Evolutionary conservation across 2,329 filamentous ascomycete genomes (phyloP).

Genomic region (Cladorrhinum sp.): DNA sequence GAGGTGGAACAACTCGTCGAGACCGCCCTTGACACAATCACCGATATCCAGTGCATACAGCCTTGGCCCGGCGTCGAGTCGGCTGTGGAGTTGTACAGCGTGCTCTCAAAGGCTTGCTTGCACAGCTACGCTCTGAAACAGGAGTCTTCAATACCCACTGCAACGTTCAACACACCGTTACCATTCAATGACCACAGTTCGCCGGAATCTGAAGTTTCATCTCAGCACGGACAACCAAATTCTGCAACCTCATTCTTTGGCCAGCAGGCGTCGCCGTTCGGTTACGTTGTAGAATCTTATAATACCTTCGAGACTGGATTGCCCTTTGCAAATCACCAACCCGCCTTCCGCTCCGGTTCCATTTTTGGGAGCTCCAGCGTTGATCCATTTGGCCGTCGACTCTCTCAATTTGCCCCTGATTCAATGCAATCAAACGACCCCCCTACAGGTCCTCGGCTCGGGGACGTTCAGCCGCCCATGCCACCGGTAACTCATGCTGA

Average conservation of each 20-base stretch:
- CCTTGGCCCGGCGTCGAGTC: conserved; percentile 89
- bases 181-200: conserved; percentile 49
- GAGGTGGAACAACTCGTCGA: conserved; percentile 74
- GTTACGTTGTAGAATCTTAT: conserved; percentile 51
- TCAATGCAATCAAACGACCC: conserved; percentile 38
- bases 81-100: conserved; percentile 81
- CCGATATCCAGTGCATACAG: conserved; percentile 64
- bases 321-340: conserved; percentile 43
- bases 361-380: conserved; percentile 61
- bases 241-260: conserved; percentile 22
- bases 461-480: conserved; percentile 29
- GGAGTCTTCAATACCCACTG: conserved; percentile 37
- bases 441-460: conserved; percentile 29
- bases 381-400: conserved; percentile 54
- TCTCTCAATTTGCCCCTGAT: conserved; percentile 64
- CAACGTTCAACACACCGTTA: conserved; percentile 43
- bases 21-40: conserved; percentile 73
- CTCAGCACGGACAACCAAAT: conserved; percentile 17
- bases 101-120: conserved; percentile 79
- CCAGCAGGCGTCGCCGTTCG: conserved; percentile 38
- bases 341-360: conserved; percentile 62
- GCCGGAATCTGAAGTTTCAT: conserved; percentile 40
- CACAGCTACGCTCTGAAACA: conserved; percentile 74
- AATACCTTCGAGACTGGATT: conserved; percentile 28
- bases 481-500: conserved; percentile 6